Evolutionary conservation across 352 stramenopile genomes (phyloP).

Genomic region (Globisporangium camurandrum): DNA sequence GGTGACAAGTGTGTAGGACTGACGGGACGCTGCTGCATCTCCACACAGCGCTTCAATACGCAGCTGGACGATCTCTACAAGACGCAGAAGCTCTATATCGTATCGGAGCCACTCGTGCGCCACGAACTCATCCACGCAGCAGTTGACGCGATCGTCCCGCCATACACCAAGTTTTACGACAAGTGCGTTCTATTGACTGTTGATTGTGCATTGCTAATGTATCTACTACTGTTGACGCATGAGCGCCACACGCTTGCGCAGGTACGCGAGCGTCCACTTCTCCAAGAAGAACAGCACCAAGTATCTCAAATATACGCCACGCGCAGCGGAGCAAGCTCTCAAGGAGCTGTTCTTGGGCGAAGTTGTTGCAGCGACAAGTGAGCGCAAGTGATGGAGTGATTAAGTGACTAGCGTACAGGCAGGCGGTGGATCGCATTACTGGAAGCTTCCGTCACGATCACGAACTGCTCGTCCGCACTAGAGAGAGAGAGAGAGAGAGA

Average conservation of each 20-base stretch:
- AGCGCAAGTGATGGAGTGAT: constrained; percentile 8
- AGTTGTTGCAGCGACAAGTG: constrained; percentile 7
- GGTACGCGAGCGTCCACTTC: constrained; percentile 88
- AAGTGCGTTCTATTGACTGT: constrained; percentile 56
- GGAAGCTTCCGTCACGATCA: constrained; percentile 76
- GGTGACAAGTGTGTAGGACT: not conserved
- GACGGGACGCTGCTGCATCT: not conserved
- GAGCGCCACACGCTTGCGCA: constrained; percentile 12
- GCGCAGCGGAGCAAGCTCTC: no score
- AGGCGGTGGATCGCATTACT: no score
- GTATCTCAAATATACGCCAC: no score
- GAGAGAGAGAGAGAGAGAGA: no score
- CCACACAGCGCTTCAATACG: constrained; percentile 58
- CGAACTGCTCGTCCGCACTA: constrained; percentile 40
- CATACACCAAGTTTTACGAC: constrained; percentile 89
- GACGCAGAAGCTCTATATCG: constrained; percentile 66
- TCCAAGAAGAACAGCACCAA: no score
- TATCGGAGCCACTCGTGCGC: no score
- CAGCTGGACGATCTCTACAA: constrained; percentile 63
- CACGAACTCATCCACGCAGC: constrained; percentile 83
- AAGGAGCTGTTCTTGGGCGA: no score
- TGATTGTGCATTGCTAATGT: not conserved
- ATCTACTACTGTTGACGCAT: constrained; percentile 1
- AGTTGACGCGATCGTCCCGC: constrained; percentile 73
- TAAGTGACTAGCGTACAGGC: constrained; percentile 16